phyloP scores from a whole-genome alignment of 208 protist genomes.

The Trypanosoma platydactyli region DNA sequence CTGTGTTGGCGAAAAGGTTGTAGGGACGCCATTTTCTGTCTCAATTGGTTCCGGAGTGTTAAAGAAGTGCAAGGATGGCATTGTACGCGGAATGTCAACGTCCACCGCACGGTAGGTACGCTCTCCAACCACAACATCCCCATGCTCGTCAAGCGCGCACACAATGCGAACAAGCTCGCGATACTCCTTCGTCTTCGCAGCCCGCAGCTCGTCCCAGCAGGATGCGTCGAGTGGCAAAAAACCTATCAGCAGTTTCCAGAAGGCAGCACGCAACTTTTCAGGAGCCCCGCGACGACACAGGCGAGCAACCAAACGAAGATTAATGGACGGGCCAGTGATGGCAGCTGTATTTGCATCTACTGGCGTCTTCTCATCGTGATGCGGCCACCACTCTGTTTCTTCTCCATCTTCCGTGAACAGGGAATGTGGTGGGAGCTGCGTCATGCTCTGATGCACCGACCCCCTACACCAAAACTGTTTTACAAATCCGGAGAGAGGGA shows the following conservation, averaged over 20 bases:
- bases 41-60: conserved; percentile 4
- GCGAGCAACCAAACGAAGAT: conserved; percentile 19
- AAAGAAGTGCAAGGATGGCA: conserved; percentile 83
- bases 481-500: conserved; percentile 14
- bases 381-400: background rate
- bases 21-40: conserved; percentile 8
- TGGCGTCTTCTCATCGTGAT: background rate
- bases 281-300: conserved; percentile 60
- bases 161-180: conserved; percentile 32
- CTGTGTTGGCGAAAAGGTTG: conserved; percentile 48
- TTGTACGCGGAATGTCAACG: conserved; percentile 79
- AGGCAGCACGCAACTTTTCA: conserved; percentile 33
- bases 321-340: conserved; percentile 11
- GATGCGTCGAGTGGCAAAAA: conserved; percentile 41
- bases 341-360: conserved; percentile 5
- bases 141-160: conserved; percentile 29
- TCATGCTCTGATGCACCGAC: conserved; percentile 5
- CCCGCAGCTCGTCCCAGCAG: conserved; percentile 39
- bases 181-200: conserved; percentile 42
- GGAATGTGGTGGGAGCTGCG: conserved; percentile 18
- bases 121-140: conserved; percentile 25
- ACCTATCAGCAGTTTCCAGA: conserved; percentile 81
- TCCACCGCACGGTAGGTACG: conserved; percentile 45
- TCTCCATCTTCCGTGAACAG: conserved; percentile 10
- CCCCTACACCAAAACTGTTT: background rate